Base-by-base conservation (phyloP, 2,329 filamentous ascomycete species). In the Mycosphaerella sp. region DNA sequence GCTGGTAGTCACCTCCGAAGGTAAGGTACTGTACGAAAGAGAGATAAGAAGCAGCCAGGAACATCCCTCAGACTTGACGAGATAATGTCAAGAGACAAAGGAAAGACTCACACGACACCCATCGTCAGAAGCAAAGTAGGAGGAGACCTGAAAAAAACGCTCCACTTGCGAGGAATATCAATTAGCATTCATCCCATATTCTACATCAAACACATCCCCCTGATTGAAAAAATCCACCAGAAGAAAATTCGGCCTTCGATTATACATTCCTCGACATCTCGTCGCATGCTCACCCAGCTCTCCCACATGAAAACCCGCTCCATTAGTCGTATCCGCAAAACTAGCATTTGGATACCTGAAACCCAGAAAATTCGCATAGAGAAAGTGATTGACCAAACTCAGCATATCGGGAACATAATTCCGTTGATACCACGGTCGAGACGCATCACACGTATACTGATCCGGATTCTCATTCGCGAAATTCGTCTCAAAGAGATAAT, bases 311-410 rank as follows among this genome's bases (percentile, higher is more conserved):
- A 66, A 62, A 1, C 60, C 68, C 6, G 68, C 71, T 4, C 72
- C 69, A 53, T 77, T 77, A 2, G 75, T 76, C n/a, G 56, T 68
- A 2, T 57, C 61, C 5, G 74, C 74, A 17, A 59, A 66, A 2
- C 64, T 57, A 6, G 71, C 68, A 53, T 76, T 74, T 3, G 75
- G 75, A 26, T 76, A 63, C 43, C 70, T 58, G 26, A 74, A 64
- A 2, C 74, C 74, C 0, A 75, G 54, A 23, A 76, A 64, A 44
- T 75, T 69, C 2, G 72, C 63, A 48, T 77, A 72, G 7, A 77
- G 62, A 57, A 75, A 76, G 59, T 77, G 75, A 47, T 77, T 77
- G 53, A 76, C 67, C 14, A 76, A 66, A 56, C 72, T 72, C 70
- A 76, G 72, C 8, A 72, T 67, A 23, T 70, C 70, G 4, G 66